Conservation (phyloP, 306 rosid genomes). For the Inga laurina region DNA sequence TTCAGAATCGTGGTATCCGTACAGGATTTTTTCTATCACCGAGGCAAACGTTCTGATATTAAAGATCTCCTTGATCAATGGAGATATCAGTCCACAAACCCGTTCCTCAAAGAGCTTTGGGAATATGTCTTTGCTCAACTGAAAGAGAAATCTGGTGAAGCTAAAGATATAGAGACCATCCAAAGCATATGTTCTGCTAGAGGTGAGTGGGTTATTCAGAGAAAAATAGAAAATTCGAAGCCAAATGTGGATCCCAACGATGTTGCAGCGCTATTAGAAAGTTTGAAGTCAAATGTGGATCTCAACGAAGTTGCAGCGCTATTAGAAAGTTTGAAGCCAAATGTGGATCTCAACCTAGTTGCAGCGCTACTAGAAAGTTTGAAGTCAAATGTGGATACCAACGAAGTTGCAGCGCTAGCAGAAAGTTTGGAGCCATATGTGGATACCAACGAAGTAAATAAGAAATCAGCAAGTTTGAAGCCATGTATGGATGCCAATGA, state of each 20-base stretch:
- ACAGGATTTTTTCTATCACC: not conserved
- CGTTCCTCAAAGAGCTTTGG: not conserved
- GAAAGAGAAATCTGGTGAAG: not conserved
- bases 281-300: fast-evolving
- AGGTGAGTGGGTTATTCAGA: not conserved
- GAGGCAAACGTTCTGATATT: not conserved
- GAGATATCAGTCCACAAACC: not conserved
- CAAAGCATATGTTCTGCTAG: not conserved
- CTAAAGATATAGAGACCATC: not conserved
- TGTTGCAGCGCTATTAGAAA: not conserved
- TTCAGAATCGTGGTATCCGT: fast-evolving
- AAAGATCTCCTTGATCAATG: not conserved
- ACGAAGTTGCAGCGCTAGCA: no score
- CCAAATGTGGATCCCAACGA: no score
- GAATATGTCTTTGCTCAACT: not conserved
- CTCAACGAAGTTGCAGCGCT: not conserved
- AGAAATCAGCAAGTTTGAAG: no score
- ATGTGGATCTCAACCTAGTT: no score
- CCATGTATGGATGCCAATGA: not conserved
- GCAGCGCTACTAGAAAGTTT: not conserved
- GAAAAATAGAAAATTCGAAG: no score
- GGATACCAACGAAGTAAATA: no score
- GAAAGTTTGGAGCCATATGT: not conserved
- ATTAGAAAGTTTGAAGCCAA: no score
- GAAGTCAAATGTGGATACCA: not conserved